Base-by-base conservation (phyloP, 805 yeast genomes). In the Starmerella vitae region DNA sequence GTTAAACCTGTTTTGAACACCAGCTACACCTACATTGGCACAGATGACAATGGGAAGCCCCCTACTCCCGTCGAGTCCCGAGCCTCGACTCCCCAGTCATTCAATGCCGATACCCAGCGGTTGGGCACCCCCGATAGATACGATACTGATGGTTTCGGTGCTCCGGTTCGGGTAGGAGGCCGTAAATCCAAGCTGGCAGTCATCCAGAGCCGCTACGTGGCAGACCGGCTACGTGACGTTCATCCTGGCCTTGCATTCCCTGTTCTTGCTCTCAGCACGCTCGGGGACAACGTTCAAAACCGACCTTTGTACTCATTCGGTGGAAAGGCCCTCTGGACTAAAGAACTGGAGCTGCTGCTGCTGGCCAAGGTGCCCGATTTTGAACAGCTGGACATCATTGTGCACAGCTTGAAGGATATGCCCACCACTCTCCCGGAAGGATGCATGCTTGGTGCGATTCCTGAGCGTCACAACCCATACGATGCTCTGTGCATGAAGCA, bases 261-360 rank as follows among this genome's bases (percentile, higher is more conserved):
- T 20, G 77, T 91, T 18, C 61, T 81, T 10, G 86, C 94, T 3
- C 68, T 83, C 28, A 70, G 78, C 38, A 88, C 98, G 1, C 65
- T 91, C 26, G 98, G 97, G 20, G 98, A 91, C 63, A 79, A 82
- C 55, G 77, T 80, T 22, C 91, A 76, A 55, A 71, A 69, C 54
- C 77, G 74, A 56, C 95, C 98, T 6, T 66, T 91, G 36, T 91
- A 88, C 59, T 73, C 94, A 3, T 91, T 91, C 61, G 97, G 96
- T 31, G 98, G 98, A 20, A 91, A 91, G 58, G 75, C 95, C 0
- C 60, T 91, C 19, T 91, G 98, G 98, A 91, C 98, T 3, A 81
- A 82, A 55, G 98, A 91, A 60, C 67, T 91, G 41, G 98, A 91
- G 61, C 76, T 76, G 19, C 63, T 85, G 35, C 63, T 88, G 29